A percentile compares a stretch with the other conserved stretches of the same genome.
phyloP scores from a whole-genome alignment of 2,329 filamentous ascomycete genomes.

The Sordariomycetes sp. region DNA sequence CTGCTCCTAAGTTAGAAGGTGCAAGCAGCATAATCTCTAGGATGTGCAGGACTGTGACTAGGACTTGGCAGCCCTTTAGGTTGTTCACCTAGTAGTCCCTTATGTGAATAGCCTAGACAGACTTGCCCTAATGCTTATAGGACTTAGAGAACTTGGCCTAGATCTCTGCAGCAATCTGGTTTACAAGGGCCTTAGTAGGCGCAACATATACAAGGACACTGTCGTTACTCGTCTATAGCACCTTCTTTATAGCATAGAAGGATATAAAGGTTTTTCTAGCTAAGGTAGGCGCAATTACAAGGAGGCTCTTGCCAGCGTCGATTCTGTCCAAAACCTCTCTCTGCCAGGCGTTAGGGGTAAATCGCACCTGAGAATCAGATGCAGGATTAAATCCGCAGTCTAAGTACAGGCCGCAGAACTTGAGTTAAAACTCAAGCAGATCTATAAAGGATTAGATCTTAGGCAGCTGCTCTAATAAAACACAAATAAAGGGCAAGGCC shows the following conservation, averaged over 20 bases:
- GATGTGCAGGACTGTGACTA: constrained; percentile 70
- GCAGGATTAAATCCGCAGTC: constrained; percentile 62
- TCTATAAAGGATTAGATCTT: not conserved
- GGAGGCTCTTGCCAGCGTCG: constrained; percentile 57
- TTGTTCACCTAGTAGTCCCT: constrained; percentile 68
- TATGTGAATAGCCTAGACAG: constrained; percentile 71
- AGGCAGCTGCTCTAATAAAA: not conserved
- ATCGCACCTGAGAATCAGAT: constrained; percentile 56
- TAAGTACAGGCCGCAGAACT: constrained; percentile 61
- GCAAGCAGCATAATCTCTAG: constrained; percentile 67
- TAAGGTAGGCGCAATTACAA: constrained; percentile 68
- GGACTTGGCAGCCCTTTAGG: constrained; percentile 58
- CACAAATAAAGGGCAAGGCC: not conserved
- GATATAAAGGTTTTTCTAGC: constrained; percentile 77
- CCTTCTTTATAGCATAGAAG: constrained; percentile 74
- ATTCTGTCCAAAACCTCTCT: constrained; percentile 62
- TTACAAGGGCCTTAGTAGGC: constrained; percentile 72
- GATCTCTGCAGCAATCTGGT: constrained; percentile 73
- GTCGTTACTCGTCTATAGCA: constrained; percentile 57
- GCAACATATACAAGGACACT: constrained; percentile 69
- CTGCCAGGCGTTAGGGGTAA: constrained; percentile 70
- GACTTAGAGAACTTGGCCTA: constrained; percentile 63
- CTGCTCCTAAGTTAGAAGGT: constrained; percentile 48
- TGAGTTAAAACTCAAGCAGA: constrained; percentile 49
- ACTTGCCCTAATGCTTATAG: constrained; percentile 47